A percentile compares a stretch with the other conserved stretches of the same genome.
These are phyloP conservation scores for Biancaea sappan DNA, from an alignment of 306 rosid genomes.

Conservation along the genomic window DNA sequence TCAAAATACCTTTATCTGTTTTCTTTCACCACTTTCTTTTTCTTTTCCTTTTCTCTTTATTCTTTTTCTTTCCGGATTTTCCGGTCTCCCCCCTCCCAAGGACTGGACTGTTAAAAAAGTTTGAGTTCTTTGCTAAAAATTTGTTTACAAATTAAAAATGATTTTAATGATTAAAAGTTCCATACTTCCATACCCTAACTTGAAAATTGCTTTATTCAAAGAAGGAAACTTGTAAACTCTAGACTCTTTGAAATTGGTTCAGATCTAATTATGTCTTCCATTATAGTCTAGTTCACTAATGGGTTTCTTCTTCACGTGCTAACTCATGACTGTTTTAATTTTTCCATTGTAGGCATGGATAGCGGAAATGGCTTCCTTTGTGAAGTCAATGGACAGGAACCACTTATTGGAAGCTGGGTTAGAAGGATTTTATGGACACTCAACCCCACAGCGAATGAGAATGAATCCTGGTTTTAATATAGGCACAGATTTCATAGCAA, in stretches of 20 bases:
- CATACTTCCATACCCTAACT: too few species aligned
- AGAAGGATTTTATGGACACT: slow-evolving; percentile 88
- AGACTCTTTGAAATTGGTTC: neutral
- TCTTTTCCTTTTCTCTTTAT: neutral
- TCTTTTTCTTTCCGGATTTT: slow-evolving; percentile 25
- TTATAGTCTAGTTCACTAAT: neutral
- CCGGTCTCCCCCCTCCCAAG: neutral
- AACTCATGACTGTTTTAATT: slow-evolving; percentile 6
- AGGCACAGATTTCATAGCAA: slow-evolving; percentile 87
- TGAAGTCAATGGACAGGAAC: slow-evolving; percentile 83
- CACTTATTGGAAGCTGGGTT: slow-evolving; percentile 88
- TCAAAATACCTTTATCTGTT: slow-evolving; percentile 32
- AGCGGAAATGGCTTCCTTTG: slow-evolving; percentile 83
- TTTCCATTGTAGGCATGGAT: slow-evolving; percentile 75
- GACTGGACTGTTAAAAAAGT: too few species aligned
- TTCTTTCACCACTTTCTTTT: neutral
- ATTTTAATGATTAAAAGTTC: too few species aligned
- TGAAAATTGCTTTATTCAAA: neutral
- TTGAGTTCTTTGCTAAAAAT: too few species aligned
- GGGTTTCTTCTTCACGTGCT: slow-evolving; percentile 26
- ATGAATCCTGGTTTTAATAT: slow-evolving; percentile 65
- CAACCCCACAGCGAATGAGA: slow-evolving; percentile 70
- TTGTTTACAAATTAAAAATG: too few species aligned
- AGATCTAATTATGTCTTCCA: neutral
- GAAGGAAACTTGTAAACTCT: neutral